Percentiles rank a stretch among this genome's conserved stretches.
These are phyloP conservation scores for Plenodomus biglobosus DNA, from an alignment of 2,329 filamentous ascomycete species.

Conservation along the genomic window DNA sequence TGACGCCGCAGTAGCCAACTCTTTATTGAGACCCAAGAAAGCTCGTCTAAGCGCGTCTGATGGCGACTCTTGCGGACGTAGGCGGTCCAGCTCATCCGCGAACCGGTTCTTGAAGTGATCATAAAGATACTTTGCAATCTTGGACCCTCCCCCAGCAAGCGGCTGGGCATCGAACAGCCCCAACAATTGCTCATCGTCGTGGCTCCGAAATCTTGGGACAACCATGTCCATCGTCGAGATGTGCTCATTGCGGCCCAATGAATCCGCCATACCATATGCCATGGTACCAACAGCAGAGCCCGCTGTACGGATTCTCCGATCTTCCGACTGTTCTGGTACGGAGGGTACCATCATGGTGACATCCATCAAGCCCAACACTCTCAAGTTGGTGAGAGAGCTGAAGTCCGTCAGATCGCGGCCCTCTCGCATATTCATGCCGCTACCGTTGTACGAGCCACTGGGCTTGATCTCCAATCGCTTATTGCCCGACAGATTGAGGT, in stretches of 20 bases:
- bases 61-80: conserved; percentile 73
- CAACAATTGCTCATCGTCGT: conserved; percentile 84
- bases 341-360: conserved; percentile 92
- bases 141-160: conserved; percentile 85
- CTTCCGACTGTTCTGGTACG: conserved; percentile 92
- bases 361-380: conserved; percentile 94
- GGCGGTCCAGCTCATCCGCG: conserved; percentile 72
- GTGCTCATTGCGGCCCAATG: conserved; percentile 88
- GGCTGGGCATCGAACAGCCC: conserved; percentile 96
- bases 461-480: conserved; percentile 89
- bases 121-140: conserved; percentile 93
- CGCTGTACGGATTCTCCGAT: conserved; percentile 92
- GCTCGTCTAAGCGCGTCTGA: conserved; percentile 81
- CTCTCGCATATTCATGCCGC: conserved; percentile 51
- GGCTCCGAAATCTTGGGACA: conserved; percentile 85
- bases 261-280: conserved; percentile 97
- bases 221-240: conserved; percentile 95
- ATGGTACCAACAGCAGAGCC: conserved; percentile 89
- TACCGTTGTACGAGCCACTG: conserved; percentile 58
- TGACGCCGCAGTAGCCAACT: conserved; percentile 81
- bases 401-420: conserved; percentile 84
- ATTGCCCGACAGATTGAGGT: conserved; percentile 95
- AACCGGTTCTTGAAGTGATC: conserved; percentile 92
- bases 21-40: conserved; percentile 90
- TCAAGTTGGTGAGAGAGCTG: conserved; percentile 76